phyloP scores from a whole-genome alignment of 495 filamentous ascomycete genomes.

The Collariella sp. region DNA sequence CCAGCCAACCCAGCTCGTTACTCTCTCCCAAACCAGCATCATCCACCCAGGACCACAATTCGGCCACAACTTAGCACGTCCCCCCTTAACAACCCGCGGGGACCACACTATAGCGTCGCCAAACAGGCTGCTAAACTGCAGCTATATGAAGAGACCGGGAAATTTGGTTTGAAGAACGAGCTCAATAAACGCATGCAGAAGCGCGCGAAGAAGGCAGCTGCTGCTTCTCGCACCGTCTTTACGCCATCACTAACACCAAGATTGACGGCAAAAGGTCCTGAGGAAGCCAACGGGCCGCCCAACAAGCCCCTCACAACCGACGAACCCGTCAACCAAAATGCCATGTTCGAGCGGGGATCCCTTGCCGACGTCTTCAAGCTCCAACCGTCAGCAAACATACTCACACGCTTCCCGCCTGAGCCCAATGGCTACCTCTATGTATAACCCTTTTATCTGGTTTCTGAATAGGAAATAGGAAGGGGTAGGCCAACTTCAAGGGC shows the following conservation, averaged over 20 bases:
- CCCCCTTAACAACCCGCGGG: too few relatives aligned
- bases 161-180: constrained; percentile 55
- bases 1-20: too few relatives aligned
- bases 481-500: too few relatives aligned
- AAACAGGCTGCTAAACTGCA: constrained; percentile 27
- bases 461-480: neutral
- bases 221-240: neutral
- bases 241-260: neutral
- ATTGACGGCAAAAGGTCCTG: neutral
- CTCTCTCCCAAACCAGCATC: too few relatives aligned
- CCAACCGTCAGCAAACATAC: constrained; percentile 64
- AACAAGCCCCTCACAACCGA: constrained; percentile 3
- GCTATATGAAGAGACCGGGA: constrained; percentile 52
- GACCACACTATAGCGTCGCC: neutral
- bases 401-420: constrained; percentile 86
- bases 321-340: constrained; percentile 47
- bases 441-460: neutral
- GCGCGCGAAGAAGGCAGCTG: constrained; percentile 43
- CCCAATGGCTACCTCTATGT: constrained; percentile 79
- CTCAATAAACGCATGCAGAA: constrained; percentile 53
- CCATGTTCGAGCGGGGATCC: constrained; percentile 72
- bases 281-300: neutral
- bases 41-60: too few relatives aligned
- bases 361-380: constrained; percentile 66
- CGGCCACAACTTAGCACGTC: too few relatives aligned